Conservation (phyloP, 495 filamentous ascomycete genomes). For the Cryomyces minteri region DNA sequence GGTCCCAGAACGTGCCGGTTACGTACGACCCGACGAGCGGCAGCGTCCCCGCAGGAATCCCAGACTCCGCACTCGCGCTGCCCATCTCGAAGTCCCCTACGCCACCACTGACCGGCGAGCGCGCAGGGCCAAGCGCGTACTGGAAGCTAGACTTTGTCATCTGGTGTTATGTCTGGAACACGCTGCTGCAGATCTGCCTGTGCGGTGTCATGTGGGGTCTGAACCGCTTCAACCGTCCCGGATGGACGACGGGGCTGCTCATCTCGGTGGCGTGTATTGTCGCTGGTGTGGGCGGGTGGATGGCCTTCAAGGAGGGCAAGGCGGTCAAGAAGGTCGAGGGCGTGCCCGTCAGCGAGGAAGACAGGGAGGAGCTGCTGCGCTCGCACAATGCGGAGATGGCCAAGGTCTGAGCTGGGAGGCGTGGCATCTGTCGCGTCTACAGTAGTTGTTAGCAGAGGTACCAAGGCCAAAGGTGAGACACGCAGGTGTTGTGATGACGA, state of each 20-base stretch:
- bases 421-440: too few relatives aligned
- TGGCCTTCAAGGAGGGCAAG: slow-evolving; percentile 45
- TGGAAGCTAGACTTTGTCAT: slow-evolving; percentile 75
- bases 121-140: slow-evolving; percentile 40
- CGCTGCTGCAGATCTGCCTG: slow-evolving; percentile 48
- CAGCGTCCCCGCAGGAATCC: slow-evolving; percentile 4
- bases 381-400: too few relatives aligned
- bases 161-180: slow-evolving; percentile 58
- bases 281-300: slow-evolving; percentile 46
- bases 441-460: too few relatives aligned
- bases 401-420: too few relatives aligned
- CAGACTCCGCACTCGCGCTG: slow-evolving; percentile 31
- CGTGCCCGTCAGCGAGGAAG: slow-evolving; percentile 13
- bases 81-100: slow-evolving; percentile 34
- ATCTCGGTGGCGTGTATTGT: slow-evolving; percentile 51
- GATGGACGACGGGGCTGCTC: slow-evolving; percentile 60
- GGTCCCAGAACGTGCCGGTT: slow-evolving; percentile 21
- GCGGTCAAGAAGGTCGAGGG: slow-evolving; percentile 49
- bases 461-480: too few relatives aligned
- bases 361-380: too few relatives aligned
- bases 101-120: slow-evolving; percentile 39
- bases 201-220: slow-evolving; percentile 66
- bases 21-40: neutral
- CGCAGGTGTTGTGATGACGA: too few relatives aligned
- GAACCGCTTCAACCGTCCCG: slow-evolving; percentile 49